Evolutionary conservation across 2,329 filamentous ascomycete species (phyloP).

Genomic region (Zasmidium cellare): DNA sequence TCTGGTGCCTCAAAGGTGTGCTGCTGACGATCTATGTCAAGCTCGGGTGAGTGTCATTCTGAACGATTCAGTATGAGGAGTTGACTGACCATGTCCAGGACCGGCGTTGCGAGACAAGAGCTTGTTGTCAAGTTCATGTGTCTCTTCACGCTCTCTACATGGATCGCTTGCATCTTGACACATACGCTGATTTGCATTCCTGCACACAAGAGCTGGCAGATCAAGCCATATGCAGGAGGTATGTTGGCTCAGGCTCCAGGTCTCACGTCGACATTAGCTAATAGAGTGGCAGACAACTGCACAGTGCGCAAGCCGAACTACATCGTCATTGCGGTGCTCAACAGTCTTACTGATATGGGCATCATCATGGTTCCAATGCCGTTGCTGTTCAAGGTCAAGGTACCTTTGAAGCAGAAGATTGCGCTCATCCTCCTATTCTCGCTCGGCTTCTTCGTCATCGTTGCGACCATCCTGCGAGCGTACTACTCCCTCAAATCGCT

Average conservation of each 20-base stretch:
- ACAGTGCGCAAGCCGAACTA: constrained; percentile 49
- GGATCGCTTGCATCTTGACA: constrained; percentile 31
- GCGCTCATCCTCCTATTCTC: constrained; percentile 54
- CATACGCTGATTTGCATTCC: constrained; percentile 35
- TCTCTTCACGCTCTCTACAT: constrained; percentile 28
- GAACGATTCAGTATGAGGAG: not conserved
- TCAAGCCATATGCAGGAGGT: constrained; percentile 29
- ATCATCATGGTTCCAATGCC: constrained; percentile 62
- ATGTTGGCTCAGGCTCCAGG: not conserved
- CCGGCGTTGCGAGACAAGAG: constrained; percentile 30
- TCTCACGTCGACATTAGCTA: not conserved
- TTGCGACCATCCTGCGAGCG: constrained; percentile 50
- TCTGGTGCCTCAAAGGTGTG: constrained; percentile 37
- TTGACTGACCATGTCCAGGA: constrained; percentile 11
- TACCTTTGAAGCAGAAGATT: constrained; percentile 54
- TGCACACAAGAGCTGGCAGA: constrained; percentile 33
- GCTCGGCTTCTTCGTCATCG: constrained; percentile 52
- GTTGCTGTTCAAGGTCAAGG: constrained; percentile 51
- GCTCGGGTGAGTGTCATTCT: constrained; percentile 8
- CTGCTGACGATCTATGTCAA: constrained; percentile 35
- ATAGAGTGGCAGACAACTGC: constrained; percentile 21
- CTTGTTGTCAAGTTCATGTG: constrained; percentile 26
- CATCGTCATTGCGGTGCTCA: constrained; percentile 60
- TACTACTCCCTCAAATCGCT: constrained; percentile 47
- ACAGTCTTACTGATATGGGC: constrained; percentile 61